Evolutionary conservation across 1,284 basidiomycete genomes (phyloP).

Genomic region (Rugiboletus extremiorientalis): DNA sequence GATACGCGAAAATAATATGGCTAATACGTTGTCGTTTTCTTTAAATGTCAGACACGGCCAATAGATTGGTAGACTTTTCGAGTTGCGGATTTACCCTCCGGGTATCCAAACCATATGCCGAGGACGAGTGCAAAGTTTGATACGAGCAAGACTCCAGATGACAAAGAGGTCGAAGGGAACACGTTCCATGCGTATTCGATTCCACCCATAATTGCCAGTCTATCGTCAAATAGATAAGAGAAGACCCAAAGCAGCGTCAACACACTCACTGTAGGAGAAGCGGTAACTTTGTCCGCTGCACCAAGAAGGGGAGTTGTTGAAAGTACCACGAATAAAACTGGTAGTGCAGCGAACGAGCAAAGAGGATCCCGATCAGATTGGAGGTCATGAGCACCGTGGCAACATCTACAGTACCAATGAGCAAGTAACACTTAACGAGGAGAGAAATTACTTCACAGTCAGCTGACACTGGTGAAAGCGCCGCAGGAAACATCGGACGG

Average conservation of each 20-base stretch:
- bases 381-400: slow-evolving; percentile 85
- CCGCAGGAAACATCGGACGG: slow-evolving; percentile 50
- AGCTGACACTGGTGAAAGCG: slow-evolving; percentile 45
- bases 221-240: slow-evolving; percentile 32
- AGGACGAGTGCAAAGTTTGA: slow-evolving; percentile 60
- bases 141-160: slow-evolving; percentile 61
- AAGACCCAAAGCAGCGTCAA: background rate
- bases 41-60: background rate
- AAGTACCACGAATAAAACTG: slow-evolving; percentile 99
- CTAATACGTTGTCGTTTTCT: background rate
- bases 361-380: slow-evolving; percentile 90
- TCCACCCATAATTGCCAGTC: slow-evolving; percentile 56
- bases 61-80: slow-evolving; percentile 2
- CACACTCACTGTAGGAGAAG: slow-evolving; percentile 56
- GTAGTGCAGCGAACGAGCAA: slow-evolving; percentile 96
- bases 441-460: slow-evolving; percentile 51
- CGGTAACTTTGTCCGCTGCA: slow-evolving; percentile 73
- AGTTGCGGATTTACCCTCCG: slow-evolving; percentile 36
- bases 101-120: slow-evolving; percentile 63
- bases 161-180: slow-evolving; percentile 76
- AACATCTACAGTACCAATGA: slow-evolving; percentile 55
- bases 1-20: background rate
- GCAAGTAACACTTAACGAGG: background rate
- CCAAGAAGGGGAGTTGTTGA: slow-evolving; percentile 86
- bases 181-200: slow-evolving; percentile 90